Base-by-base conservation (phyloP, 2,329 filamentous ascomycete genomes). In the Teratosphaeria nubilosa region DNA sequence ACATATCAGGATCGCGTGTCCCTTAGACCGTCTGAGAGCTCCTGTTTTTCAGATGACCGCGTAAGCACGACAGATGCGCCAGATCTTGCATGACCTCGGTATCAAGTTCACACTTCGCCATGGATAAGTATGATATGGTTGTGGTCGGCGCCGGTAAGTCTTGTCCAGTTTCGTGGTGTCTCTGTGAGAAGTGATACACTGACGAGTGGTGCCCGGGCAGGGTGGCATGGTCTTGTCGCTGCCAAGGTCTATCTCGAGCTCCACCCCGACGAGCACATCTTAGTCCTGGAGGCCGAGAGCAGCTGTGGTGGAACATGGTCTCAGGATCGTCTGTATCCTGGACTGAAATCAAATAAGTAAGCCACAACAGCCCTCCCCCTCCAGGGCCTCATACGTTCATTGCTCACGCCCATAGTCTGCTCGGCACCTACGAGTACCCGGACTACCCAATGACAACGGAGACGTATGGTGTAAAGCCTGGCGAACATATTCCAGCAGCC, bases 401-500 rank as follows among this genome's bases (percentile, higher is more conserved):
- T 22, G 41, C 41, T 48, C 41, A 48, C 41, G n/a, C 6, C 10
- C n/a, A 22, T 48, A 48, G 41, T 66, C 80, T 89, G 69, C 70
- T 86, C 11, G 87, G 87, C 2, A 86, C 83, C 0, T 89, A 86
- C 64, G 86, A 91, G 69, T 90, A 82, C 65, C 82, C 83, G 0
- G 88, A 90, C 65, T 89, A 88, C 60, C 86, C 86, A 20, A 86
- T 91, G 83, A 61, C 65, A 1, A 48, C 41, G 41, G 72, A 72
- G 2, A 63, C 75, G 5, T 77, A 77, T 58, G 74, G 70, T 25
- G 76, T 81, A 45, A 74, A 77, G 55, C 64, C 70, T 6, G 81
- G 80, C 16, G 69, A 85, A 55, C 83, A 87, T 67, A 81, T 88
- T 54, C 79, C 83, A 0, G 85, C 82, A 0, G 62, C 73, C 0